phyloP scores from a whole-genome alignment of 78 protist species.

The Emiliania huxleyi region DNA sequence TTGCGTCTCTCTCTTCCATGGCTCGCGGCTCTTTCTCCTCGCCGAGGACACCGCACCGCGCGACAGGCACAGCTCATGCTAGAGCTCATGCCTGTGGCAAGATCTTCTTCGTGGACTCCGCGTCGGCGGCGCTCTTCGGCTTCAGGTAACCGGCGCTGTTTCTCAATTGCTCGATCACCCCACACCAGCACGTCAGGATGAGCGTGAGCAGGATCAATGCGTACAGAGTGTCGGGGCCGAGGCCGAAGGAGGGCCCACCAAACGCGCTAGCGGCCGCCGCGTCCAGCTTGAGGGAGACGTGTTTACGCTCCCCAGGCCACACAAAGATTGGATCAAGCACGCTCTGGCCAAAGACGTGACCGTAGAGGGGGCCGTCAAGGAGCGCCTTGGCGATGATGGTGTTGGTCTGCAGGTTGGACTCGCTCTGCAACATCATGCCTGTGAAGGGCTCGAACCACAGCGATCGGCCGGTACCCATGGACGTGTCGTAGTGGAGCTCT shows the following conservation, averaged over 20 bases:
- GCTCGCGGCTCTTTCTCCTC: too few relatives aligned
- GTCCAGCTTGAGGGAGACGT: neutral
- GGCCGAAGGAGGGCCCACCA: too few relatives aligned
- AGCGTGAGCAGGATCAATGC: neutral
- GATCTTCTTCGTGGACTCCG: too few relatives aligned
- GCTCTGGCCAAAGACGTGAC: neutral
- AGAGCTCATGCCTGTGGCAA: too few relatives aligned
- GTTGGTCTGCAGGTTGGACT: neutral
- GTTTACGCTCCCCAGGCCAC: neutral
- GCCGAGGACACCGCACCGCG: too few relatives aligned
- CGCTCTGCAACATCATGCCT: neutral
- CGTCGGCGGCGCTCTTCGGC: too few relatives aligned
- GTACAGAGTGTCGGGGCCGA: neutral
- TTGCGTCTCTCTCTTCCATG: too few relatives aligned
- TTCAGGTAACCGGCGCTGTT: too few relatives aligned
- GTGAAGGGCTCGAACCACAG: neutral
- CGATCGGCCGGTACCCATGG: neutral
- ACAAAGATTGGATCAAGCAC: neutral
- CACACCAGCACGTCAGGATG: too few relatives aligned
- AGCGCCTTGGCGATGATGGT: neutral
- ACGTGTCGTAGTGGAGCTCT: neutral
- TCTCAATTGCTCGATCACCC: too few relatives aligned
- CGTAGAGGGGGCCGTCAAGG: neutral
- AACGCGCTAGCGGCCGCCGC: neutral
- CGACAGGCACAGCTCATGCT: too few relatives aligned